Base-by-base conservation (phyloP, 768 basidiomycete genomes). In the Ramaria rubella region DNA sequence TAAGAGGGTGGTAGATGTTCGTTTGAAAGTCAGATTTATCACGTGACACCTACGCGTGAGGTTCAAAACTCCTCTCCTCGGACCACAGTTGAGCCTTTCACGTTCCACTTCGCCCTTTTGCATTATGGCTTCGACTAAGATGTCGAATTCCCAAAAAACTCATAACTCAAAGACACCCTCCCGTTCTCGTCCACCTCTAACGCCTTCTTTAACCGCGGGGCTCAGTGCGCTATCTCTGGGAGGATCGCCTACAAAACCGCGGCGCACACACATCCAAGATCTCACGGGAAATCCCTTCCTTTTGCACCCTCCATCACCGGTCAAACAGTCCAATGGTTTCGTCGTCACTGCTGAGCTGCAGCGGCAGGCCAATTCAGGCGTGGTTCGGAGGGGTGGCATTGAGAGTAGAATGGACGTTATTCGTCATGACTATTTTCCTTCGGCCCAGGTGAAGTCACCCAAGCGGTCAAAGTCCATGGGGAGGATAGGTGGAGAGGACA, bases 371-470 rank as follows among this genome's bases (percentile, higher is more conserved):
- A 80, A 73, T 60, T 70, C 69, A 1, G 86, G 89, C 5, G 79
- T 92, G 17, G 85, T 91, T 61, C 73, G 87, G 34, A 86, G 81
- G 59, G 89, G 89, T 40, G 87, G 87, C 7, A 69, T 90, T 11
- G 89, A 92, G 66, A 85, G 83, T 59, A 76, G 86, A 56, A 72
- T 90, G 15, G 83, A 91, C 45, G 86, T 90, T 21, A 81, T 91
- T 55, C 85, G 85, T 0, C 74, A 79, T 46, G 89, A 91, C 67
- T 90, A 90, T 61, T 77, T 85, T 14, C 86, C 87, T n/a, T 79
- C 79, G 8, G 19, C 46, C 2, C 64, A 51, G 27, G 52, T 51
- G n/a, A 81, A 80, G 36, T 82, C 86, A 55, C 67, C 82, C 38
- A 89, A 87, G 64, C 80, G 87, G 5, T 87, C 87, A 1, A 82